phyloP scores from a whole-genome alignment of 208 protist species.

The Leishmania turanica region DNA sequence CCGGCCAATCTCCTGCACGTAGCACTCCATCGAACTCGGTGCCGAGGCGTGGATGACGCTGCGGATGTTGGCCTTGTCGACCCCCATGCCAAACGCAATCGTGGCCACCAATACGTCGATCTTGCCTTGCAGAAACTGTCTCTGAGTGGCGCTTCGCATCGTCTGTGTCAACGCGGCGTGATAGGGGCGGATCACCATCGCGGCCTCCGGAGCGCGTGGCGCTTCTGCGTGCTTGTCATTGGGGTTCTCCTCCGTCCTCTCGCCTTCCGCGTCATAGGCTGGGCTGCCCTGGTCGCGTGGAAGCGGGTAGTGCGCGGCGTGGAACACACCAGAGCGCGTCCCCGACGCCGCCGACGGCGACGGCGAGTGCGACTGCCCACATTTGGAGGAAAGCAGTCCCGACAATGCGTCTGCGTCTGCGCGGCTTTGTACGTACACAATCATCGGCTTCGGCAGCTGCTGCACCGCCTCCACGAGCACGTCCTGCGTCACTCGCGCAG shows the following conservation, averaged over 20 bases:
- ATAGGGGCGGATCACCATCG: slow-evolving; percentile 69
- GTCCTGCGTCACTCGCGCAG: slow-evolving; percentile 51
- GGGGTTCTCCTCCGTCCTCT: not conserved
- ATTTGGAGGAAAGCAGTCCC: slow-evolving; percentile 47
- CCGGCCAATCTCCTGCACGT: slow-evolving; percentile 97
- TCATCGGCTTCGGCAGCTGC: slow-evolving; percentile 81
- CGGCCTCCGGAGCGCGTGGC: not conserved
- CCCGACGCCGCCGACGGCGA: not conserved
- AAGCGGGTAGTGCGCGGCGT: slow-evolving; percentile 8
- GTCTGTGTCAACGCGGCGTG: slow-evolving; percentile 68
- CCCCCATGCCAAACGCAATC: slow-evolving; percentile 98
- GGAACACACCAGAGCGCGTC: slow-evolving; percentile 5
- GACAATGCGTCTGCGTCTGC: slow-evolving; percentile 79
- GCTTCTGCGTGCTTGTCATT: not conserved
- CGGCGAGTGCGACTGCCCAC: not conserved
- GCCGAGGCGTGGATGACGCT: slow-evolving; percentile 96
- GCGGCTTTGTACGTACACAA: slow-evolving; percentile 87
- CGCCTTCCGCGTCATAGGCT: not conserved
- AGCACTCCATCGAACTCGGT: slow-evolving; percentile 96
- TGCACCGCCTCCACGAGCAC: slow-evolving; percentile 62
- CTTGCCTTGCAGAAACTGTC: slow-evolving; percentile 82
- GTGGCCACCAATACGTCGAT: slow-evolving; percentile 96
- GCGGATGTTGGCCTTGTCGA: slow-evolving; percentile 97
- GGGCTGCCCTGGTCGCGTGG: not conserved
- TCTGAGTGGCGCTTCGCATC: slow-evolving; percentile 68